Conservation (phyloP, 371 early-diverging fungal species). For the Blakeslea trispora region DNA sequence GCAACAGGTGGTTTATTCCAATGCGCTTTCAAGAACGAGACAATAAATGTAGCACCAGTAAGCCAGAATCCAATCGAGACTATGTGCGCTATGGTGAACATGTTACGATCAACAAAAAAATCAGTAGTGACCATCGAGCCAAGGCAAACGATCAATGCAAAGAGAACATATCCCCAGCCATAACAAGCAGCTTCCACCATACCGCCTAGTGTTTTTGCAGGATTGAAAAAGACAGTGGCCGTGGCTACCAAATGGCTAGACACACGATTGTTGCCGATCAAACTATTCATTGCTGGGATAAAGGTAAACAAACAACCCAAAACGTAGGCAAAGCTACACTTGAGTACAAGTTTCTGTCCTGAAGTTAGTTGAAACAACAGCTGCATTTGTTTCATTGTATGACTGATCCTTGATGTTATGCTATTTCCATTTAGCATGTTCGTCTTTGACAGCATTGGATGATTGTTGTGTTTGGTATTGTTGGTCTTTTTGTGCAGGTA, state of each 20-base stretch:
- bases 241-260: conserved; percentile 68
- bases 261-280: conserved; percentile 39
- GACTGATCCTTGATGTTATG: too few relatives aligned
- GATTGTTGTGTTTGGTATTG: conserved; percentile 1
- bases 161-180: conserved; percentile 57
- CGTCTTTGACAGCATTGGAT: conserved; percentile 1
- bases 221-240: conserved; percentile 70
- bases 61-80: conserved; percentile 59
- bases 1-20: conserved; percentile 66
- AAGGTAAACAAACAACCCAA: conserved; percentile 65
- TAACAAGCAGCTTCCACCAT: conserved; percentile 68
- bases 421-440: not conserved
- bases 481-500: conserved; percentile 25
- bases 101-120: conserved; percentile 55
- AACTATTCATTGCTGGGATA: conserved; percentile 52
- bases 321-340: conserved; percentile 67
- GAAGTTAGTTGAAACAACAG: conserved; percentile 19
- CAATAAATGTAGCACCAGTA: conserved; percentile 57
- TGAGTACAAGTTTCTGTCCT: conserved; percentile 52
- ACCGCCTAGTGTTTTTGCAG: conserved; percentile 66
- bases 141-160: conserved; percentile 53
- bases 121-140: conserved; percentile 60
- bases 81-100: conserved; percentile 43
- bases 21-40: conserved; percentile 64
- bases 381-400: too few relatives aligned